Percentiles rank a stretch among this genome's conserved stretches.
These are phyloP conservation scores for Fusarium virguliforme DNA, from an alignment of 2,329 filamentous ascomycete genomes.

Conservation along the genomic window DNA sequence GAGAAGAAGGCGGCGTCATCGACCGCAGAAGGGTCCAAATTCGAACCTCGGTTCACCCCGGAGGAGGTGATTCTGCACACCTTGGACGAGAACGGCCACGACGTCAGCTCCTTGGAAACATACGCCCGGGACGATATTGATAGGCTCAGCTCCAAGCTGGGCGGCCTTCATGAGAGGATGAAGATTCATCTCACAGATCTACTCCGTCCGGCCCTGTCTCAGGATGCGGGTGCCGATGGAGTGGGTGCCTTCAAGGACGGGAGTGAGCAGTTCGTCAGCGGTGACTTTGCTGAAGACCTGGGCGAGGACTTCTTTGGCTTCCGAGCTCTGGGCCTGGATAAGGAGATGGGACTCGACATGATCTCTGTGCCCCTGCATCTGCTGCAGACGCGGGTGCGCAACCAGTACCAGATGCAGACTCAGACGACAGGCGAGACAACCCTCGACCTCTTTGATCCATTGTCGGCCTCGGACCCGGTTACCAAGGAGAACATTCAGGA, in stretches of 20 bases:
- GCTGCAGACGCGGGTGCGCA: slow-evolving; percentile 91
- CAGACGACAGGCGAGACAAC: slow-evolving; percentile 72
- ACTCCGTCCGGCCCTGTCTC: slow-evolving; percentile 86
- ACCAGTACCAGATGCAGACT: slow-evolving; percentile 84
- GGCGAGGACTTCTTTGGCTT: slow-evolving; percentile 99
- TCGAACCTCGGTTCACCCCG: slow-evolving; percentile 79
- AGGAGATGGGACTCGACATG: slow-evolving; percentile 89
- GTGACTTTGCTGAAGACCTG: slow-evolving; percentile 97
- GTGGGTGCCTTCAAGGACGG: slow-evolving; percentile 95
- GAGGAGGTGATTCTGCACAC: slow-evolving; percentile 93
- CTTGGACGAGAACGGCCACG: slow-evolving; percentile 86
- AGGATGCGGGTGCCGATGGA: slow-evolving; percentile 84
- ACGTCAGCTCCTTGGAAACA: slow-evolving; percentile 83
- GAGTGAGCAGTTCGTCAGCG: slow-evolving; percentile 95
- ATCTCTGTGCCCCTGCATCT: slow-evolving; percentile 95
- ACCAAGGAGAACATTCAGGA: slow-evolving; percentile 82
- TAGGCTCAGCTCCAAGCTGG: slow-evolving; percentile 83
- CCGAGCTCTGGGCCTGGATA: slow-evolving; percentile 92
- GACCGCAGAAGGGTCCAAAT: slow-evolving; percentile 60
- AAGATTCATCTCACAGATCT: slow-evolving; percentile 94
- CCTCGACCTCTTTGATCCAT: slow-evolving; percentile 76
- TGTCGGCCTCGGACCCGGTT: slow-evolving; percentile 82
- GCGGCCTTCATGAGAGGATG: slow-evolving; percentile 93
- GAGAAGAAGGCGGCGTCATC: slow-evolving; percentile 77
- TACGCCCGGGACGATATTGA: slow-evolving; percentile 98